These are phyloP conservation scores for Metarhizium rileyi DNA, from an alignment of 2,329 filamentous ascomycete species.

Conservation along the genomic window DNA sequence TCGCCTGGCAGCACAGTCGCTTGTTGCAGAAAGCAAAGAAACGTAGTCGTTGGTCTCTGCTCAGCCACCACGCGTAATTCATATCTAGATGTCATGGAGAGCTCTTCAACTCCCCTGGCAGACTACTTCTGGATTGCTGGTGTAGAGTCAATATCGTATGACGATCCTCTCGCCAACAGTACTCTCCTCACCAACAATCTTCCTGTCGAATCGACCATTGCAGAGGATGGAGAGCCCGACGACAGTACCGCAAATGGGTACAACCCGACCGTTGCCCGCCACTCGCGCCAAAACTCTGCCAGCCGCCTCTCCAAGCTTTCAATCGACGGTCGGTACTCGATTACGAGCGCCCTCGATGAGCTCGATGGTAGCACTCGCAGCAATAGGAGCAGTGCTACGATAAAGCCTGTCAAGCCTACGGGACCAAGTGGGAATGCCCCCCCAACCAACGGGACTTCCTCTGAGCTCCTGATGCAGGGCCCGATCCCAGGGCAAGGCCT, in stretches of 20 bases:
- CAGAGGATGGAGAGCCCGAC: slow-evolving; percentile 51
- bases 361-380: slow-evolving; percentile 47
- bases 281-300: slow-evolving; percentile 52
- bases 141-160: slow-evolving; percentile 57
- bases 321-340: slow-evolving; percentile 40
- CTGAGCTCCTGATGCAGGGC: slow-evolving; percentile 2
- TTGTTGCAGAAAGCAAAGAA: not conserved
- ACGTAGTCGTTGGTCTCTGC: not conserved
- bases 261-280: slow-evolving; percentile 32
- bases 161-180: slow-evolving; percentile 35
- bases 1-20: slow-evolving; percentile 1
- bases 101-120: slow-evolving; percentile 54
- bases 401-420: slow-evolving; percentile 34
- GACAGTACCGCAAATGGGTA: slow-evolving; percentile 24
- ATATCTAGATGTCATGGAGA: slow-evolving; percentile 45
- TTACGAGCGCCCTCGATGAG: slow-evolving; percentile 46
- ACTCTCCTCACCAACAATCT: slow-evolving; percentile 21
- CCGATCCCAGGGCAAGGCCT: slow-evolving; percentile 1
- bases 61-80: slow-evolving; percentile 17
- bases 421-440: slow-evolving; percentile 14
- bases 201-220: slow-evolving; percentile 48
- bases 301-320: slow-evolving; percentile 48
- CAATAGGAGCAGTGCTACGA: slow-evolving; percentile 58
- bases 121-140: slow-evolving; percentile 72
- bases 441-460: slow-evolving; percentile 19